Evolutionary conservation across 176 grass and related monocot genomes (phyloP), one percentile per base, ranked within the genome.

Genomic region (Zoysia pacifica): DNA sequence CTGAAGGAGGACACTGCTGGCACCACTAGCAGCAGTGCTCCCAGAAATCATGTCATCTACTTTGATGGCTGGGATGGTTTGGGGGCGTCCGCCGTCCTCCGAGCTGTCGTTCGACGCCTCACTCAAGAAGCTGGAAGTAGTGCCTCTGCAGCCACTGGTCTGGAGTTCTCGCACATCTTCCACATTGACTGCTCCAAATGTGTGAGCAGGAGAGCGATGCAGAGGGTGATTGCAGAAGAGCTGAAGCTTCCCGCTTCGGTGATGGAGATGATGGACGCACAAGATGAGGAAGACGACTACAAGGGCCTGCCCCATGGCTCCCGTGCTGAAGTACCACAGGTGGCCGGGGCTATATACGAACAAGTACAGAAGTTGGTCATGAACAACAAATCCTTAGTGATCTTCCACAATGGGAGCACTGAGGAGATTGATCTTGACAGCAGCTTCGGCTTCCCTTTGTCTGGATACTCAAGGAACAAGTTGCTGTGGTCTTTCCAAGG

Each of bases 381-480:
- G n/a, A 48, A 9, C 6, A 1, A 1, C 16, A 75, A 42, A 16
- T 48, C 69, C 42, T 9, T 83, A 42, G 3, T 83, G 72, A 76
- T 83, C 1, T 46, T 83, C 9, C 15, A 68, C 1, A 83, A 83
- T 8, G 72, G 81, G 52, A 6, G 62, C 14, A 3, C 11, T 35
- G 13, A 83, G 14, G 81, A 83, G 62, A 59, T 83, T 4, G 51
- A 83, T 68, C 73, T 83, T 10, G n/a, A n/a, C n/a, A 28, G 13
- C 1, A 49, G 4, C 4, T 14, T 46, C 2, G 72, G 72, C 4
- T 36, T 83, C 10, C 72, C 19, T 38, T 0, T 58, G 20, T 48
- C 16, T 1, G 50, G 11, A 18, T 83, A 83, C 72, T 37, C 49
- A 0, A 38, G 52, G 39, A 82, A 36, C 70, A 74, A 74, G 36